Conservation (phyloP, 2,329 filamentous ascomycete genomes). For the Coniella lustricola region DNA sequence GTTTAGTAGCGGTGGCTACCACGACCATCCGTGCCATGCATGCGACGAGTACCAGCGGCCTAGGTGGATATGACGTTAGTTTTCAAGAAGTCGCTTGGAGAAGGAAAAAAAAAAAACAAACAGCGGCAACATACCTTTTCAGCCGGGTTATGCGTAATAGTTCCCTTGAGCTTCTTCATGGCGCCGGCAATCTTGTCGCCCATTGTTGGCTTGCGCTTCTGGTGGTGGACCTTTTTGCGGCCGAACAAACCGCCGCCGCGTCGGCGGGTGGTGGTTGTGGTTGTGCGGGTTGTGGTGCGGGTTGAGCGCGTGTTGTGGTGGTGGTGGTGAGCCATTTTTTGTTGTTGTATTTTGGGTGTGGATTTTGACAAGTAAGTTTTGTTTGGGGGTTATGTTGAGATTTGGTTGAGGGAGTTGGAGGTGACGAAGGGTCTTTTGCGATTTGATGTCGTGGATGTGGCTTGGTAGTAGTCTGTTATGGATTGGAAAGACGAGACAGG, state of each 20-base stretch:
- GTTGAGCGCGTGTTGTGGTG: conserved; percentile 17
- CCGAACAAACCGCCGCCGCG: conserved; percentile 22
- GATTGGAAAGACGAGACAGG: not conserved
- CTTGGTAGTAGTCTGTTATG: no score
- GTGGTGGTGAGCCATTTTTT: conserved; percentile 16
- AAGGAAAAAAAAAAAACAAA: not conserved
- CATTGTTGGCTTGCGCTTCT: conserved; percentile 59
- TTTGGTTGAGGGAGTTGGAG: no score
- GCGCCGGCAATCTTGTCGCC: conserved; percentile 75
- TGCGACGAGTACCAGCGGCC: conserved; percentile 67
- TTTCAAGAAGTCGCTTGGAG: no score
- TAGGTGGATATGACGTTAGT: no score
- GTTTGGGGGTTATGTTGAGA: no score
- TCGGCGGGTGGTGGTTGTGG: conserved; percentile 22
- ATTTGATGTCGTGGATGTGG: no score
- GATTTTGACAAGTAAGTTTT: not conserved
- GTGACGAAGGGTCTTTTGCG: no score
- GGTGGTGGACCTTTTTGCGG: conserved; percentile 40
- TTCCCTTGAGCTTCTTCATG: conserved; percentile 65
- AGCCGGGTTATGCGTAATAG: conserved; percentile 59
- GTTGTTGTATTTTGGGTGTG: not conserved
- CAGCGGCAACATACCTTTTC: conserved; percentile 54
- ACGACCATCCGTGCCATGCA: conserved; percentile 68
- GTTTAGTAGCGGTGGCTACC: conserved; percentile 37
- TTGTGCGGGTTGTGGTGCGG: conserved; percentile 21